These are phyloP conservation scores for Podaxis carcinomalis DNA, from an alignment of 768 basidiomycete genomes.

Conservation along the genomic window DNA sequence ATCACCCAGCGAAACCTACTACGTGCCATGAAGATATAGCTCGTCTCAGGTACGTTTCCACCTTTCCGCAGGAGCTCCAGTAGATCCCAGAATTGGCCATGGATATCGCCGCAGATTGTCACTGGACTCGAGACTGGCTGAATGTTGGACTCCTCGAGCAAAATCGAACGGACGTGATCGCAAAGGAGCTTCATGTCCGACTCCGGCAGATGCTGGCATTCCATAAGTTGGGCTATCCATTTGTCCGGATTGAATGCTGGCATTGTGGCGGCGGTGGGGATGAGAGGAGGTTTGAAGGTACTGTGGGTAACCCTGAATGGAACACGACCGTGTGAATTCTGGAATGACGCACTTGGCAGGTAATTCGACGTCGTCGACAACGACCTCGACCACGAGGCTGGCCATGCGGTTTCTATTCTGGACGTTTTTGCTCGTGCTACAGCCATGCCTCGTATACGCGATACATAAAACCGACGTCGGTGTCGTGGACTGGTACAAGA, in stretches of 20 bases:
- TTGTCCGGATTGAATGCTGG: slow-evolving; percentile 46
- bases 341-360: not conserved
- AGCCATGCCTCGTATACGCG: slow-evolving; percentile 30
- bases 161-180: slow-evolving; percentile 79
- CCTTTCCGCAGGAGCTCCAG: slow-evolving; percentile 86
- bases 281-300: not conserved
- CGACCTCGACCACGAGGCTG: not conserved
- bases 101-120: slow-evolving; percentile 94
- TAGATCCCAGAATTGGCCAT: slow-evolving; percentile 97
- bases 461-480: slow-evolving; percentile 75
- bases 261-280: slow-evolving; percentile 14
- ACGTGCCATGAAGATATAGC: slow-evolving; percentile 96
- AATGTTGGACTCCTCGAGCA: slow-evolving; percentile 97
- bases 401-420: slow-evolving; percentile 26
- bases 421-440: slow-evolving; percentile 17
- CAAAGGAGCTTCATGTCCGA: slow-evolving; percentile 91
- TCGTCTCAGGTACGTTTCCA: slow-evolving; percentile 80
- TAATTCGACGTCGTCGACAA: not conserved
- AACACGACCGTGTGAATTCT: not conserved
- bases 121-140: slow-evolving; percentile 94
- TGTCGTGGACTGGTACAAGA: slow-evolving; percentile 84
- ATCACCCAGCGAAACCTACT: slow-evolving; percentile 29
- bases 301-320: not conserved
- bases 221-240: slow-evolving; percentile 87
- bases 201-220: slow-evolving; percentile 87